Conservation (phyloP, 139 green algal genomes). For the Zygnema circumcarinatum region DNA sequence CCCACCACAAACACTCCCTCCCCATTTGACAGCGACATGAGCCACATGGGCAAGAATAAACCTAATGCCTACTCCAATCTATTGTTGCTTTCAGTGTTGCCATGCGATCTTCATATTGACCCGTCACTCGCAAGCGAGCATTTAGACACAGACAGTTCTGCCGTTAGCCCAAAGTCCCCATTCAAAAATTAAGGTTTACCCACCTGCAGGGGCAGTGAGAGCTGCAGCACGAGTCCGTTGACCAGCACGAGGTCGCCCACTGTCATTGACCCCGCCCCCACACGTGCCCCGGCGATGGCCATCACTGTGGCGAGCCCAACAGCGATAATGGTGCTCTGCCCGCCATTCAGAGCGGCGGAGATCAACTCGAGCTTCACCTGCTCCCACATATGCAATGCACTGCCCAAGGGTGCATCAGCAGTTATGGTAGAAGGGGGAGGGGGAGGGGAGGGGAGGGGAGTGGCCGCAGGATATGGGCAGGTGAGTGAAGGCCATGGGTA, state of each 20-base stretch:
- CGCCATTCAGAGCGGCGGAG: conserved; percentile 84
- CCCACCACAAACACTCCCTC: conserved; percentile 17
- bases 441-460: not conserved
- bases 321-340: conserved; percentile 85
- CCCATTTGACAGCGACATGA: not conserved
- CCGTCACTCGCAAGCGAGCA: no score
- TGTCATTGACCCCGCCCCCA: conserved; percentile 43
- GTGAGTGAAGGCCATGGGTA: not conserved
- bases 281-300: conserved; percentile 55
- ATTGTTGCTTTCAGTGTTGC: no score
- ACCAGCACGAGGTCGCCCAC: conserved; percentile 76
- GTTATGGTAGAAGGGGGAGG: not conserved
- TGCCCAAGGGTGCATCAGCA: not conserved
- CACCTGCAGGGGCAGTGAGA: conserved; percentile 88
- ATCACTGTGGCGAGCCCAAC: conserved; percentile 76
- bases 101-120: no score
- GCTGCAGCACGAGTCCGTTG: conserved; percentile 92
- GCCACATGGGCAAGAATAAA: not conserved
- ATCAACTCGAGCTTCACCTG: conserved; percentile 76
- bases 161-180: no score
- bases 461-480: not conserved
- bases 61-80: no score
- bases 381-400: no score
- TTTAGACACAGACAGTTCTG: no score
- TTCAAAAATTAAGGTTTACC: no score